Conservation (phyloP, 148 eudicot genomes). For the Limonium bicolor region DNA sequence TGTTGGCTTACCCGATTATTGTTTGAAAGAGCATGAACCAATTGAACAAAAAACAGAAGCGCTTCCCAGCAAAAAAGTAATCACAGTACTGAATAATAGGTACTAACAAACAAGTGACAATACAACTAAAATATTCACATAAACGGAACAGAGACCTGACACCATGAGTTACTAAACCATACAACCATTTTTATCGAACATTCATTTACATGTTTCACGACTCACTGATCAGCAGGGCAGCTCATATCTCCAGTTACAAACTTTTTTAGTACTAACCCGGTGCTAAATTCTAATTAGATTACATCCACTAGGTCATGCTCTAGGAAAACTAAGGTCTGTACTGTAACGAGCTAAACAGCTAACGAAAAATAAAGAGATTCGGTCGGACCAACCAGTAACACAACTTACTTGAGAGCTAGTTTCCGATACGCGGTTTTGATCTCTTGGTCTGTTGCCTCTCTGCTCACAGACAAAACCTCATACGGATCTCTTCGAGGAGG, state of each 20-base stretch:
- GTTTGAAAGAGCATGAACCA: too few relatives aligned
- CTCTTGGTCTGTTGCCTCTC: slow-evolving; percentile 67
- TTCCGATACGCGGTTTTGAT: slow-evolving; percentile 84
- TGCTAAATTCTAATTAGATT: too few relatives aligned
- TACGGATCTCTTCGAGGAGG: slow-evolving; percentile 66
- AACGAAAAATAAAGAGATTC: background rate
- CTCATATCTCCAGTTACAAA: too few relatives aligned
- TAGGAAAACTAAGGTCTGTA: background rate
- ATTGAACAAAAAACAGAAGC: background rate
- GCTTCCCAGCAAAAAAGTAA: background rate
- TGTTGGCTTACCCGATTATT: too few relatives aligned
- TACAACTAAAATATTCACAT: too few relatives aligned
- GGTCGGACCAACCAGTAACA: background rate
- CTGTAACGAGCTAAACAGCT: background rate
- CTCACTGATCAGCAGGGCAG: background rate
- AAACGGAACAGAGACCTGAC: too few relatives aligned
- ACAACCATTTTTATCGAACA: too few relatives aligned
- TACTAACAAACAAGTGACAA: background rate
- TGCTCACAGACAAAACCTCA: slow-evolving; percentile 61
- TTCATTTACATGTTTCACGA: background rate
- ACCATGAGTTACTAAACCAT: too few relatives aligned
- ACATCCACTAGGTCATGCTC: too few relatives aligned
- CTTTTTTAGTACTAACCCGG: too few relatives aligned
- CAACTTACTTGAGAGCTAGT: slow-evolving; percentile 81
- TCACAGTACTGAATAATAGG: background rate